Evolutionary conservation across 805 yeast species (phyloP).

Genomic region (Kazachstania bromeliacearum): DNA sequence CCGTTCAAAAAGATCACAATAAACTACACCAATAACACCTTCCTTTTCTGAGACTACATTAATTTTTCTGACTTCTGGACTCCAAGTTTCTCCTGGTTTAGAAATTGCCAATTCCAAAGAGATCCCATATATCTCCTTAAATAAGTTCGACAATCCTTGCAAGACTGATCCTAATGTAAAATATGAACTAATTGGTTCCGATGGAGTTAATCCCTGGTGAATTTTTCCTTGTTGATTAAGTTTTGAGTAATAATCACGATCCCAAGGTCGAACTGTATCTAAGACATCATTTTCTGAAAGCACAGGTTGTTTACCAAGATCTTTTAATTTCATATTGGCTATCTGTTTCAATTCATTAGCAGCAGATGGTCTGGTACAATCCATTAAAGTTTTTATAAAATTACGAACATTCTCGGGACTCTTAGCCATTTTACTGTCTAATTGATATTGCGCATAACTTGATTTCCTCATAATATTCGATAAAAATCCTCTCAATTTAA

Average conservation of each 20-base stretch:
- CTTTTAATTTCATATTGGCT: slow-evolving; percentile 31
- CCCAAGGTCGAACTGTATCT: slow-evolving; percentile 73
- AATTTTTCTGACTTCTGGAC: slow-evolving; percentile 70
- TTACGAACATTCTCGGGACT: slow-evolving; percentile 64
- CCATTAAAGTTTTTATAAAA: slow-evolving; percentile 54
- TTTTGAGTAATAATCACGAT: slow-evolving; percentile 54
- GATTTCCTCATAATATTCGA: slow-evolving; percentile 64
- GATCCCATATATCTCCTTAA: slow-evolving; percentile 66
- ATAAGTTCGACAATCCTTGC: slow-evolving; percentile 68
- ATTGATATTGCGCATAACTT: slow-evolving; percentile 69
- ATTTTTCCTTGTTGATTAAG: neutral
- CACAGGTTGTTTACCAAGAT: slow-evolving; percentile 10
- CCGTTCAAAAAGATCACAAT: slow-evolving; percentile 79
- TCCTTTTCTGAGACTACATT: slow-evolving; percentile 59
- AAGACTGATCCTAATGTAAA: slow-evolving; percentile 82
- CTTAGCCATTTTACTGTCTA: slow-evolving; percentile 85
- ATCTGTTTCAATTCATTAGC: slow-evolving; percentile 46
- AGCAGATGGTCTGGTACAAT: slow-evolving; percentile 44
- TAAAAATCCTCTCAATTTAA: slow-evolving; percentile 57
- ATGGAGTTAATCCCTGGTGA: neutral
- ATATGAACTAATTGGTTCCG: slow-evolving; percentile 42
- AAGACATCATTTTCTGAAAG: slow-evolving; percentile 33
- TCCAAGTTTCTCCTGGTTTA: slow-evolving; percentile 77
- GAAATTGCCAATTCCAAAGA: slow-evolving; percentile 58
- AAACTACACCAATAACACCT: slow-evolving; percentile 68